These are phyloP conservation scores for Annona squamosa DNA, from an alignment of 164 flowering plant genomes.

Conservation along the genomic window DNA sequence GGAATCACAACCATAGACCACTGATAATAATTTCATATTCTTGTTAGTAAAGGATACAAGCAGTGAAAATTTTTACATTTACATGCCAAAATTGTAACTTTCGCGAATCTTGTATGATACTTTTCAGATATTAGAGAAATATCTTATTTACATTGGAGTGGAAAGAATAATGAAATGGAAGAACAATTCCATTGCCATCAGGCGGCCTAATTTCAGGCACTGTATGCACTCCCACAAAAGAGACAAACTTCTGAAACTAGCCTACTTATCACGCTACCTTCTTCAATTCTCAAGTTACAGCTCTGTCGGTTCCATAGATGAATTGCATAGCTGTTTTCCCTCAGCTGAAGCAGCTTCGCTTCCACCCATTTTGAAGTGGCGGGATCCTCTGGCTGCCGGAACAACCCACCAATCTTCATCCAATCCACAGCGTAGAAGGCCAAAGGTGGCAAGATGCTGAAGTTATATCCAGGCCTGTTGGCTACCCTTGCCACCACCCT, in stretches of 20 bases:
- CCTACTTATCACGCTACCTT: constrained; percentile 55
- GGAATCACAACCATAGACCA: not conserved
- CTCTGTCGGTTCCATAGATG: constrained; percentile 86
- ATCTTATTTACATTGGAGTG: not conserved
- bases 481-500: constrained; percentile 43
- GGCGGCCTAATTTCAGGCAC: constrained; percentile 7
- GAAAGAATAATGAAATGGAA: constrained; percentile 5
- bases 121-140: not conserved
- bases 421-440: constrained; percentile 83
- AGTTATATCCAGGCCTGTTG: constrained; percentile 22
- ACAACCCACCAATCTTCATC: constrained; percentile 39
- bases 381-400: constrained; percentile 28
- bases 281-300: constrained; percentile 43
- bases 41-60: not conserved
- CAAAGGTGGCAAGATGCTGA: constrained; percentile 52
- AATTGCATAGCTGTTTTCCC: constrained; percentile 39
- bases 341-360: constrained; percentile 46
- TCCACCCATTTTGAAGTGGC: constrained; percentile 35
- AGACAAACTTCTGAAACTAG: constrained; percentile 48
- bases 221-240: constrained; percentile 30
- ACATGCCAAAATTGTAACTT: not conserved
- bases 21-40: not conserved
- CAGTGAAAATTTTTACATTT: not conserved
- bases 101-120: constrained; percentile 10
- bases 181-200: not conserved